Evolutionary conservation across 176 grass and related monocot genomes (phyloP).

Genomic region (Luzula sylvatica): DNA sequence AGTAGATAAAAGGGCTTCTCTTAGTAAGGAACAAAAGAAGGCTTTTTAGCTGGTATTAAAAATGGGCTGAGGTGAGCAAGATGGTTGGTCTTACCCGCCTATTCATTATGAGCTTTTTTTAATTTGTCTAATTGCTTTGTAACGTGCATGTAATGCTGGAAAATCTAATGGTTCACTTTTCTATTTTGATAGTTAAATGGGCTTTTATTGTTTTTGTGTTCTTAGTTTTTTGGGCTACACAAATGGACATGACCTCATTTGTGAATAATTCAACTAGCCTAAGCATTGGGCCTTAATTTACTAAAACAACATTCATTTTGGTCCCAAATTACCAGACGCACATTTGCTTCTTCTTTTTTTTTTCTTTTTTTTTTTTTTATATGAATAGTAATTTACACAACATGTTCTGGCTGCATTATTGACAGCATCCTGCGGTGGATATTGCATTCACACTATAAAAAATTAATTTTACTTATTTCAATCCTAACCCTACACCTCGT

Average conservation of each 20-base stretch:
- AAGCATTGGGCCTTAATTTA: no score
- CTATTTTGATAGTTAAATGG: no score
- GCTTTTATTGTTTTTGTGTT: constrained; percentile 5
- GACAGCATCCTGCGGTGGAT: no score
- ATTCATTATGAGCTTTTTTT: not conserved
- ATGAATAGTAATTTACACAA: not conserved
- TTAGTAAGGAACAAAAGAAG: constrained; percentile 15
- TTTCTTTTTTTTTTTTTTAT: not conserved
- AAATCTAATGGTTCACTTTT: no score
- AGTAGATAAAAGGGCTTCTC: constrained; percentile 4
- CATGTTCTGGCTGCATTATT: no score
- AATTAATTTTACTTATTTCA: no score
- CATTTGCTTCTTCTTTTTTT: not conserved
- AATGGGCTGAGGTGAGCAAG: constrained; percentile 23
- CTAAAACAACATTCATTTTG: no score
- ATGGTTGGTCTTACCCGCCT: constrained; percentile 18
- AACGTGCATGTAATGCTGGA: constrained; percentile 2
- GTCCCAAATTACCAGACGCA: no score
- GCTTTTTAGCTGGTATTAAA: not conserved
- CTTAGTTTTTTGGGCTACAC: not conserved
- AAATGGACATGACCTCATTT: not conserved
- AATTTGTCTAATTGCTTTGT: no score
- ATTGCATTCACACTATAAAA: no score
- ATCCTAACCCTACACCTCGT: no score
- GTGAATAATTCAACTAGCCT: no score